Conservation (phyloP, 2,329 filamentous ascomycete genomes). For the Colletotrichum zoysiae region DNA sequence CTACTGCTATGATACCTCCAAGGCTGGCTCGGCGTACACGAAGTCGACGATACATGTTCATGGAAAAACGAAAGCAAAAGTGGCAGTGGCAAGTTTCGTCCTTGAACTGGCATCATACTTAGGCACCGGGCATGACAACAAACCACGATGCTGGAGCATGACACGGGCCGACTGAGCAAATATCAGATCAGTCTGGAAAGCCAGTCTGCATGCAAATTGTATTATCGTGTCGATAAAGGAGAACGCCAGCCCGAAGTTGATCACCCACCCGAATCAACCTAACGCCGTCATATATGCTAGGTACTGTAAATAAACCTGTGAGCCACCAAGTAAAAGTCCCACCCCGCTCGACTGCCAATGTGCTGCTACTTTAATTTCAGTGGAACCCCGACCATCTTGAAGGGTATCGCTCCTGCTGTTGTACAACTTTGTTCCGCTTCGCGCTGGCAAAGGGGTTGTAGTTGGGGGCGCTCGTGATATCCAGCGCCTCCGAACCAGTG, state of each 20-base stretch:
- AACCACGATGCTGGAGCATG: not conserved
- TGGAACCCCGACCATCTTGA: conserved; percentile 42
- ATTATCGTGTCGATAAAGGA: conserved; percentile 10
- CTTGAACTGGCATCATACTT: not conserved
- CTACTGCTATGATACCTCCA: not conserved
- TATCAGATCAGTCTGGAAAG: not conserved
- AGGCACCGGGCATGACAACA: not conserved
- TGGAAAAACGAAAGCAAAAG: too few species aligned
- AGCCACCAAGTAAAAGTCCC: conserved; percentile 14
- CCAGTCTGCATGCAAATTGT: not conserved
- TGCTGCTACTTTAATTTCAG: conserved; percentile 21
- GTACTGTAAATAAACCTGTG: conserved; percentile 12
- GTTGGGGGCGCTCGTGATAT: conserved; percentile 35
- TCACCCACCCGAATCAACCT: conserved; percentile 19
- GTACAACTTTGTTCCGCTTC: conserved; percentile 50
- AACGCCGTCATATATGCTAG: conserved; percentile 38
- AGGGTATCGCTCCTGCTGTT: conserved; percentile 58
- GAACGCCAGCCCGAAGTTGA: conserved; percentile 19
- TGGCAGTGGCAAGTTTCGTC: too few species aligned
- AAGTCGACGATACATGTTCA: not conserved
- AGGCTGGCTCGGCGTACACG: not conserved
- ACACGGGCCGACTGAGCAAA: not conserved
- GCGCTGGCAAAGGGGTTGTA: conserved; percentile 56
- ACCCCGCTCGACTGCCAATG: not conserved
- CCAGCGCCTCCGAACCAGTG: conserved; percentile 42